Evolutionary conservation across 768 basidiomycete species (phyloP).

Genomic region (Mrakia blollopis): DNA sequence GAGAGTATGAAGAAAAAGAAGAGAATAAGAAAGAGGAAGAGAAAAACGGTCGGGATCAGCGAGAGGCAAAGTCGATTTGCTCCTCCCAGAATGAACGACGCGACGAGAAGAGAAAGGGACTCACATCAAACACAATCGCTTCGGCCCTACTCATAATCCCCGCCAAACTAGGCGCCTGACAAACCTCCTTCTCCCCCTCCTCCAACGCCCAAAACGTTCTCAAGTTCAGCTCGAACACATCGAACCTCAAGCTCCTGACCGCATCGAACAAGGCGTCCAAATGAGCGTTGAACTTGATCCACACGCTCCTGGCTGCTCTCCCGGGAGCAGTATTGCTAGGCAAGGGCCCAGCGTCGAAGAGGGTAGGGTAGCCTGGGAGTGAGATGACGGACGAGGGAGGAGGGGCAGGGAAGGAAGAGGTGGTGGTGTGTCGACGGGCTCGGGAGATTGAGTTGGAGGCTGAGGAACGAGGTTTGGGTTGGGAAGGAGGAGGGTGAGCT

Average conservation of each 20-base stretch:
- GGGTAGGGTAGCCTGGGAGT: conserved; percentile 67
- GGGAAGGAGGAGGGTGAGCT: neutral
- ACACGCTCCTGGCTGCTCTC: conserved; percentile 68
- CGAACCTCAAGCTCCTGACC: conserved; percentile 71
- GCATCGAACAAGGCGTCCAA: conserved; percentile 74
- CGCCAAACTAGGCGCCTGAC: conserved; percentile 81
- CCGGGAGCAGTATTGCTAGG: conserved; percentile 65
- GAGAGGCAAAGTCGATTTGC: too few species aligned
- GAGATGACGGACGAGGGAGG: neutral
- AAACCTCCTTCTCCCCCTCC: conserved; percentile 75
- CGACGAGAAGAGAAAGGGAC: too few species aligned
- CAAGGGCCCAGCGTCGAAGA: conserved; percentile 74
- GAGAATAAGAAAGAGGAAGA: neutral
- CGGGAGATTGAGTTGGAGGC: neutral
- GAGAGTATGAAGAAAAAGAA: conserved; percentile 6
- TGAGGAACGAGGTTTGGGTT: neutral
- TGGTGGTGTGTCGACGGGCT: conserved; percentile 3
- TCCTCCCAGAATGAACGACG: too few species aligned
- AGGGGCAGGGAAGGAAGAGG: neutral
- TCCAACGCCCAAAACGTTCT: conserved; percentile 78
- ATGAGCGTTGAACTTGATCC: conserved; percentile 90
- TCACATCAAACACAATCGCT: conserved; percentile 82
- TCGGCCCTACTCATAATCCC: conserved; percentile 84
- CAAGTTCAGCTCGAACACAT: conserved; percentile 82
- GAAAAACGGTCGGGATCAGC: conserved; percentile 18